Conservation (phyloP, 192 early-diverging fungal species). For the Rhizoclosmatium sp. region DNA sequence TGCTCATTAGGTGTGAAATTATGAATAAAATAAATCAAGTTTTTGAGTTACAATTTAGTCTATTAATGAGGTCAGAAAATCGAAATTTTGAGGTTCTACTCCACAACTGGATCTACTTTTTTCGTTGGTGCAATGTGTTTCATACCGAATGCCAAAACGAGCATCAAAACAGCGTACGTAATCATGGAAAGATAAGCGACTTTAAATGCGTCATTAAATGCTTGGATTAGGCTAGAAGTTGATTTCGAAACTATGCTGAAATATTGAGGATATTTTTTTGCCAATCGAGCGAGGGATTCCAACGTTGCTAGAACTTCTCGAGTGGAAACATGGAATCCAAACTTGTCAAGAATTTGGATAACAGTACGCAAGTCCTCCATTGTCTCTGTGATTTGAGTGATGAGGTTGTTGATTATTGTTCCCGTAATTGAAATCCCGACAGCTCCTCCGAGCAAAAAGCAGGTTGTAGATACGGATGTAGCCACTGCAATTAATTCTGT, state of each 20-base stretch:
- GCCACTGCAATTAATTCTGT: constrained; percentile 73
- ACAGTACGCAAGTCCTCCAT: too few species aligned
- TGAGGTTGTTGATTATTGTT: constrained; percentile 43
- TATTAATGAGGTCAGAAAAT: too few species aligned
- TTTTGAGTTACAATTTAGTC: too few species aligned
- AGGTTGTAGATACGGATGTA: constrained; percentile 49
- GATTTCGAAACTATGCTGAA: too few species aligned
- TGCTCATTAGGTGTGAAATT: not conserved
- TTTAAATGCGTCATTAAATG: constrained; percentile 35
- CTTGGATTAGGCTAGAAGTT: not conserved
- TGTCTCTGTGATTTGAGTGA: not conserved
- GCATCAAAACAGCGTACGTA: constrained; percentile 47
- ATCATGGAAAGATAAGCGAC: constrained; percentile 35
- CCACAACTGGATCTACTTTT: not conserved
- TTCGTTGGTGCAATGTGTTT: constrained; percentile 25
- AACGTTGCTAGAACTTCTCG: too few species aligned
- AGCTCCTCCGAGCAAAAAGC: constrained; percentile 28
- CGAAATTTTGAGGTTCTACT: too few species aligned
- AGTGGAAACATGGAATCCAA: too few species aligned
- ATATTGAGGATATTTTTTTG: too few species aligned
- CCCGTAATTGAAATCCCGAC: constrained; percentile 45
- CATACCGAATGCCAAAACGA: constrained; percentile 45
- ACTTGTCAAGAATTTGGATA: too few species aligned
- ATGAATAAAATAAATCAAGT: too few species aligned
- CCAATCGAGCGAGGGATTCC: too few species aligned